These are phyloP conservation scores for Aulographum hederae DNA, from an alignment of 2,329 filamentous ascomycete species.

Conservation along the genomic window DNA sequence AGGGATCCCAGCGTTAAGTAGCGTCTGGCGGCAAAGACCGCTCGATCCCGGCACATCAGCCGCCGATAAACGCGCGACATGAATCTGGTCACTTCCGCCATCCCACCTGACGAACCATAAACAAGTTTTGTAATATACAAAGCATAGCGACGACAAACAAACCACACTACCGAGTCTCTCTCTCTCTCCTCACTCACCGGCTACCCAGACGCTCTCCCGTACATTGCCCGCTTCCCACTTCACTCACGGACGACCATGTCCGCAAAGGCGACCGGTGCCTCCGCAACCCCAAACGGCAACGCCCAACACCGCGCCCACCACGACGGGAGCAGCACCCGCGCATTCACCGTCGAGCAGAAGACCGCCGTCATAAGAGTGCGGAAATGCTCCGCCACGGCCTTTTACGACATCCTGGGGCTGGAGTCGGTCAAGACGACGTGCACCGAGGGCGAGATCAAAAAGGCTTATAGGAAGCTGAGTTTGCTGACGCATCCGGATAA, in stretches of 20 bases:
- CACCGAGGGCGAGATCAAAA: slow-evolving; percentile 80
- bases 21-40: no score
- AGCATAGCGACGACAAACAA: no score
- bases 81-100: no score
- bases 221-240: no score
- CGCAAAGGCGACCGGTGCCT: slow-evolving; percentile 24
- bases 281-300: slow-evolving; percentile 15
- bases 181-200: no score
- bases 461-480: slow-evolving; percentile 89
- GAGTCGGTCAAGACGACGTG: slow-evolving; percentile 44
- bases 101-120: no score
- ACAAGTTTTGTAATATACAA: no score
- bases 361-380: slow-evolving; percentile 79
- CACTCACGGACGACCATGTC: slow-evolving; percentile 19
- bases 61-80: no score
- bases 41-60: no score
- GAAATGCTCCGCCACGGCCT: slow-evolving; percentile 66
- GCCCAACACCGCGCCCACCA: slow-evolving; percentile 43
- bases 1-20: no score
- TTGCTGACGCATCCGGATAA: slow-evolving; percentile 96
- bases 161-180: no score
- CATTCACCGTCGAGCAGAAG: slow-evolving; percentile 80
- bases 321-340: slow-evolving; percentile 56
- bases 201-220: no score
- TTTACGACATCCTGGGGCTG: slow-evolving; percentile 84